These are phyloP conservation scores for Nothomitra cinnamomea DNA, from an alignment of 2,329 filamentous ascomycete genomes.

Conservation along the genomic window DNA sequence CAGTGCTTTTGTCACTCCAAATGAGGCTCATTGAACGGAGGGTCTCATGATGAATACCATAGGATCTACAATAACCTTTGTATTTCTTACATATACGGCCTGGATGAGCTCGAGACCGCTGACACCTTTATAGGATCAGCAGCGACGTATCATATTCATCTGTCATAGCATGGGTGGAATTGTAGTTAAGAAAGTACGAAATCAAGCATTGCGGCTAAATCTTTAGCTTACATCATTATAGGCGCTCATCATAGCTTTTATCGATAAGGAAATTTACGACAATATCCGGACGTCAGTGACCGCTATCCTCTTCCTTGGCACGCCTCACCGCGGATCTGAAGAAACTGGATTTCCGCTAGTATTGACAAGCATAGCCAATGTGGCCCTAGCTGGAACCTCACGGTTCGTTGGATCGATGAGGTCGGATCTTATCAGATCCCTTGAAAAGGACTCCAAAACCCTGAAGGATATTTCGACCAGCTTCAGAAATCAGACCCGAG, in stretches of 20 bases:
- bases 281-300: constrained; percentile 4
- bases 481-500: background rate
- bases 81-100: no score
- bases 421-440: constrained; percentile 46
- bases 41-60: no score
- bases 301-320: constrained; percentile 9
- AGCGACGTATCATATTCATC: constrained; percentile 9
- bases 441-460: constrained; percentile 59
- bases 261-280: constrained; percentile 3
- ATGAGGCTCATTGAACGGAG: no score
- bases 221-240: background rate
- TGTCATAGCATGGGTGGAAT: constrained; percentile 10
- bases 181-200: constrained; percentile 7
- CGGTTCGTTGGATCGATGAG: constrained; percentile 22
- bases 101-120: no score
- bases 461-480: constrained; percentile 51
- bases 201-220: constrained; percentile 4
- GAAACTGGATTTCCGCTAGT: background rate
- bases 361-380: constrained; percentile 14
- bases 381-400: constrained; percentile 23
- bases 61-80: no score
- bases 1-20: no score
- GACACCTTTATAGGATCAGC: constrained; percentile 20
- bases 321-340: constrained; percentile 7
- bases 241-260: constrained; percentile 8